Conservation (phyloP, 352 stramenopile genomes). For the Poterioochromonas sp. region DNA sequence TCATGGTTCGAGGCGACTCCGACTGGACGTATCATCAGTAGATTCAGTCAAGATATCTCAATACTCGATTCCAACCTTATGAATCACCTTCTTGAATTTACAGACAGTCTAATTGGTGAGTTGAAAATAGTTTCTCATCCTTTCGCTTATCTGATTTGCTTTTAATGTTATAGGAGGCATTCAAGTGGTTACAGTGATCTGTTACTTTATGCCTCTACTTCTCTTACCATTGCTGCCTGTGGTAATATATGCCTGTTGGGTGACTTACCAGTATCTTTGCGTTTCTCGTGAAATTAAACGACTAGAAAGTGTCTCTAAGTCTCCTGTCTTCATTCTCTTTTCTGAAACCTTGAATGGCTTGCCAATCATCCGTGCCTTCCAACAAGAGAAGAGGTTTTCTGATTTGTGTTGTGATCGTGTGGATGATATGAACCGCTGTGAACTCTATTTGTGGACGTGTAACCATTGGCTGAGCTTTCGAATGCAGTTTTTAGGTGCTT, state of each 20-base stretch:
- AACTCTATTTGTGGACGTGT: conserved; percentile 51
- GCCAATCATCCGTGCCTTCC: conserved; percentile 74
- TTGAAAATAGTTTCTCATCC: background rate
- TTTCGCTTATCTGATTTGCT: no score
- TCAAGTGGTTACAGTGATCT: background rate
- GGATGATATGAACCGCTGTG: conserved; percentile 51
- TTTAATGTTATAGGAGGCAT: background rate
- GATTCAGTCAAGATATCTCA: conserved; percentile 75
- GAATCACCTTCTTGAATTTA: background rate
- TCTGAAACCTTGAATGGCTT: conserved; percentile 76
- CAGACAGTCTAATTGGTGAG: background rate
- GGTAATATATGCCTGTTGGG: background rate
- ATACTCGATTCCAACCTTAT: background rate
- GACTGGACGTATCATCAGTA: conserved; percentile 79
- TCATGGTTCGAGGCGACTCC: conserved; percentile 80
- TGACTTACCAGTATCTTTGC: background rate
- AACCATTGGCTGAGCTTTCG: conserved; percentile 61
- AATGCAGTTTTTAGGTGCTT: conserved; percentile 44
- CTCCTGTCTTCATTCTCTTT: conserved; percentile 70
- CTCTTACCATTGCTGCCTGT: conserved; percentile 20
- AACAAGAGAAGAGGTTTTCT: conserved; percentile 54
- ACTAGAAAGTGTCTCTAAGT: conserved; percentile 79
- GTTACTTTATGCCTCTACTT: background rate
- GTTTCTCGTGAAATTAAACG: conserved; percentile 63
- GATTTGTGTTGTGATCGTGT: conserved; percentile 51